phyloP scores from a whole-genome alignment of 1,284 basidiomycete species.

The Ganoderma boninense region DNA sequence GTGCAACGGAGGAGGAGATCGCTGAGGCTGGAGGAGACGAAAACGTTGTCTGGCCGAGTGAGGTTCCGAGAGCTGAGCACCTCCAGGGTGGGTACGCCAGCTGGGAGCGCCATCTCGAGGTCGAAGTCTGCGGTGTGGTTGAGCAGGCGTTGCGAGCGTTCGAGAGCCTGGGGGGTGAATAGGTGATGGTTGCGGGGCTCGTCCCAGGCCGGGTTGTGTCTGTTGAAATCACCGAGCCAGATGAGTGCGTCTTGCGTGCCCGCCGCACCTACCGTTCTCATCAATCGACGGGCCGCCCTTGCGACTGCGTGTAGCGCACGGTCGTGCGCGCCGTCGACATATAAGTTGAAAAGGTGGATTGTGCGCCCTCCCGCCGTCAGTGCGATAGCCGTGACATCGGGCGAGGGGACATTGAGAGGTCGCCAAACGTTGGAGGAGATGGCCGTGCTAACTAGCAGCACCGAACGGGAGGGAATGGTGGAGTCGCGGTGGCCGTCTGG shows the following conservation, averaged over 20 bases:
- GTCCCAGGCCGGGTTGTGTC: conserved; percentile 58
- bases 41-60: conserved; percentile 47
- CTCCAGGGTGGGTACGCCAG: conserved; percentile 40
- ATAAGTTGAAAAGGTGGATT: conserved; percentile 46
- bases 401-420: conserved; percentile 31
- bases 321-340: conserved; percentile 43
- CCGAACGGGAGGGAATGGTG: conserved; percentile 28
- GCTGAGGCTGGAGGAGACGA: conserved; percentile 33
- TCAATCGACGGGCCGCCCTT: not conserved
- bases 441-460: conserved; percentile 40
- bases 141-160: conserved; percentile 35
- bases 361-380: conserved; percentile 20
- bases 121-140: conserved; percentile 27
- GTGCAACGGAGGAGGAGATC: conserved; percentile 25
- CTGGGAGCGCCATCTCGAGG: conserved; percentile 41
- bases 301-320: conserved; percentile 29
- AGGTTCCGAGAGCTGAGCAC: conserved; percentile 37
- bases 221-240: conserved; percentile 58
- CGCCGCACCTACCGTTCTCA: too few species aligned
- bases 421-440: conserved; percentile 40
- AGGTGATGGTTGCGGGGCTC: conserved; percentile 46
- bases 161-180: conserved; percentile 38
- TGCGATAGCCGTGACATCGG: conserved; percentile 42
- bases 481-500: conserved; percentile 31
- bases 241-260: conserved; percentile 26